These are phyloP conservation scores for Saraca asoca DNA, from an alignment of 331 rosid genomes.

Conservation along the genomic window DNA sequence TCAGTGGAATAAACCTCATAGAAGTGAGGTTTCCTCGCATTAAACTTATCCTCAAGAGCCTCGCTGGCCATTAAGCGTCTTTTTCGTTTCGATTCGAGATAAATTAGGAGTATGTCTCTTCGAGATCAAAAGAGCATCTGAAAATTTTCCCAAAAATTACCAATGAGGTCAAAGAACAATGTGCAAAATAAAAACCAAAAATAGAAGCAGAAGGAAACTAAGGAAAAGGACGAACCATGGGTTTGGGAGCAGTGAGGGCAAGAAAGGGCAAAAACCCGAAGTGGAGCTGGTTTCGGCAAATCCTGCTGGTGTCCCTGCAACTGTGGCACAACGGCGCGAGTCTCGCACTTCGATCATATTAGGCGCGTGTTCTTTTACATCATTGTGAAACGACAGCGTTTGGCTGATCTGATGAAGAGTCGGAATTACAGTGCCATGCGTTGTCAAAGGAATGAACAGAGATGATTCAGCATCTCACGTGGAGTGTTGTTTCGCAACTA, in stretches of 20 bases:
- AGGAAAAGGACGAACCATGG: neutral
- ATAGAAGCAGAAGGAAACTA: neutral
- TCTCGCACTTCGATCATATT: too few species aligned
- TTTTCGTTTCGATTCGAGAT: constrained; percentile 5
- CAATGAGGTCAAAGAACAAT: neutral
- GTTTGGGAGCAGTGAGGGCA: neutral
- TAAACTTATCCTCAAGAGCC: constrained; percentile 33
- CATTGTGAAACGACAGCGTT: too few species aligned
- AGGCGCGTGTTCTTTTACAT: neutral
- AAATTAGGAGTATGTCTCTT: constrained; percentile 26
- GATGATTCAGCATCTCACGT: neutral
- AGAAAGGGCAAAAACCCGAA: neutral
- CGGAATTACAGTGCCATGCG: too few species aligned
- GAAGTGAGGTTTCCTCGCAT: constrained; percentile 53
- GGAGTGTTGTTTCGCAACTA: too few species aligned
- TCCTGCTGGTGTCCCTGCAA: neutral
- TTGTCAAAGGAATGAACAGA: too few species aligned
- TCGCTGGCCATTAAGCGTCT: constrained; percentile 39
- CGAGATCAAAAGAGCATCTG: constrained; percentile 32
- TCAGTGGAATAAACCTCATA: constrained; percentile 49
- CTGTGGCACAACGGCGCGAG: too few species aligned
- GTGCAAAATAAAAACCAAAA: neutral
- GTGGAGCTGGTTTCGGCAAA: constrained; percentile 13
- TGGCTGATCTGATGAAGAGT: too few species aligned
- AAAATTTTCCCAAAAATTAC: constrained; percentile 14